Evolutionary conservation across 192 early-diverging fungal genomes (phyloP).

Genomic region (Backusella tuberculispora): DNA sequence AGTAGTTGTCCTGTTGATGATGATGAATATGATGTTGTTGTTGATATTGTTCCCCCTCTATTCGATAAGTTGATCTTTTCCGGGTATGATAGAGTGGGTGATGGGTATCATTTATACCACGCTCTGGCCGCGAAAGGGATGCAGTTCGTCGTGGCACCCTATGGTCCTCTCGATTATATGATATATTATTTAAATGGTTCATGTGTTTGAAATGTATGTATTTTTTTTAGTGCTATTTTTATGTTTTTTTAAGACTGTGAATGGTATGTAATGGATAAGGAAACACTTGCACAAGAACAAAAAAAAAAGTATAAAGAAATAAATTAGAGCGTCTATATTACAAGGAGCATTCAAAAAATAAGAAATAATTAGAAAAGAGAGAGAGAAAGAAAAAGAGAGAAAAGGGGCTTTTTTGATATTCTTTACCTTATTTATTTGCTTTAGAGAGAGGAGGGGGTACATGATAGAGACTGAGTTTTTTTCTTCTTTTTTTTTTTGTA

Average conservation of each 20-base stretch:
- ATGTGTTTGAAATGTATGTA: neutral
- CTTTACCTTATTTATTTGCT: slow-evolving; percentile 3
- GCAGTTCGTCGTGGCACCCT: slow-evolving; percentile 46
- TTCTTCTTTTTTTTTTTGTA: neutral
- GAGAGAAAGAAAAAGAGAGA: neutral
- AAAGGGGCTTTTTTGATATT: neutral
- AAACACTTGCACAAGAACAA: slow-evolving; percentile 10
- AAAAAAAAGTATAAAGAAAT: neutral
- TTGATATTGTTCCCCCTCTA: neutral
- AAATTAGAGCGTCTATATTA: slow-evolving; percentile 3
- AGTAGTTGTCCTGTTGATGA: slow-evolving; percentile 11
- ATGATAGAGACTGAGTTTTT: slow-evolving; percentile 4
- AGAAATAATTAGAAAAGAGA: neutral
- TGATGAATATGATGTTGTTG: neutral
- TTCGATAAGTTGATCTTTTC: slow-evolving; percentile 4
- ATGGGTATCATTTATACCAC: slow-evolving; percentile 51
- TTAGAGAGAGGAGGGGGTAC: slow-evolving; percentile 6
- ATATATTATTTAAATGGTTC: slow-evolving; percentile 9
- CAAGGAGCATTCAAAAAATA: slow-evolving; percentile 7
- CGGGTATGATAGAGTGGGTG: slow-evolving; percentile 53
- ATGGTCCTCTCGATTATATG: neutral
- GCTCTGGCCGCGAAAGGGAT: slow-evolving; percentile 71
- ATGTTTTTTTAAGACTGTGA: neutral
- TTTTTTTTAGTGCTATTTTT: slow-evolving; percentile 5
- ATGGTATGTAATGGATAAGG: slow-evolving; percentile 2